phyloP scores from a whole-genome alignment of 2,329 filamentous ascomycete genomes.

The Aspergillus hortae region DNA sequence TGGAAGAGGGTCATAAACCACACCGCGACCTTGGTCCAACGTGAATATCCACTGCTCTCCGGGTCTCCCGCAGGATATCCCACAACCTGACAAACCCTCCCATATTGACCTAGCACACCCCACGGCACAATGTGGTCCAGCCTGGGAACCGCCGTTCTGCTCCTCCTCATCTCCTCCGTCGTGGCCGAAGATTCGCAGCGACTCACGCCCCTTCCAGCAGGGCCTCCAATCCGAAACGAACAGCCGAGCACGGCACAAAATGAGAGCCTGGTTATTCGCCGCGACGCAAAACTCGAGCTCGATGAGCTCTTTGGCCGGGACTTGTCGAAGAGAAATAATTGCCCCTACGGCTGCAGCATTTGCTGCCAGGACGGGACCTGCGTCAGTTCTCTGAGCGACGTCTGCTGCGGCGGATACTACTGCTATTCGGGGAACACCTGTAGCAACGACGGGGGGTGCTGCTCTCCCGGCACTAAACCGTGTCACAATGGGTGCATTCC shows the following conservation, averaged over 20 bases:
- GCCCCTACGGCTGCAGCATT: neutral
- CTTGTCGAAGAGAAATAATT: neutral
- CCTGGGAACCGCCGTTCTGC: neutral
- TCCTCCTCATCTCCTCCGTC: neutral
- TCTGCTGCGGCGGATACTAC: slow-evolving; percentile 1
- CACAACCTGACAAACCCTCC: neutral
- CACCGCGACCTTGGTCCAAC: too few relatives aligned
- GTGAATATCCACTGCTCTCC: too few relatives aligned
- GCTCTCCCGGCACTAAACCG: neutral
- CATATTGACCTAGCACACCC: neutral
- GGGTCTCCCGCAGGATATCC: too few relatives aligned
- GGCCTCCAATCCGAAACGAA: neutral
- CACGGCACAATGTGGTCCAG: neutral
- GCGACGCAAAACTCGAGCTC: neutral
- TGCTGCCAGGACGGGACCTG: neutral
- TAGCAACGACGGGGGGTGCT: neutral
- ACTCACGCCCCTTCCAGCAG: neutral
- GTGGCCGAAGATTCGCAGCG: neutral
- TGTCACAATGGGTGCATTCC: neutral
- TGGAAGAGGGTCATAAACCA: too few relatives aligned
- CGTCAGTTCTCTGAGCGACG: neutral
- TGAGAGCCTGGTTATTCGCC: neutral
- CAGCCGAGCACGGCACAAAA: neutral
- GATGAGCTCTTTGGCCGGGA: neutral
- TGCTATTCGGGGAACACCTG: neutral